Evolutionary conservation across 331 rosid genomes (phyloP), one percentile per base, ranked within the genome.

Genomic region (Prunus yedoensis): DNA sequence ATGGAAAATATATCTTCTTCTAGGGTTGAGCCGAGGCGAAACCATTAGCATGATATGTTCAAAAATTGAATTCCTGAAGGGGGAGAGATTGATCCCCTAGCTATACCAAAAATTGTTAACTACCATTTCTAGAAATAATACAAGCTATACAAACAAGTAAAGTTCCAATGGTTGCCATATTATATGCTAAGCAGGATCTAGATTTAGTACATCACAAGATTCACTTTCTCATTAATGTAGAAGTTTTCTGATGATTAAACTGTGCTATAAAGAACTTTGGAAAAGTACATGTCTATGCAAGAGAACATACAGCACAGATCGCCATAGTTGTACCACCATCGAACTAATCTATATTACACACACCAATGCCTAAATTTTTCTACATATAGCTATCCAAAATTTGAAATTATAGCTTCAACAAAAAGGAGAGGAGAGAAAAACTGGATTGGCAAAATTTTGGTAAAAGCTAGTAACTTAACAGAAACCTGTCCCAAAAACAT

Each of bases 241-340:
- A 71, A 20, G 74, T 3, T 20, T 58, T 35, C 75, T 54, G 23
- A 54, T 71, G 60, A 54, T 56, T 9, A 25, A 35, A 43, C 65
- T 54, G 27, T 1, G 27, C 57, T 28, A 45, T 38, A 52, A n/a
- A 52, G 63, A 50, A 53, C 30, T 51, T 50, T 30, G 18, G 25
- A 30, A 17, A 70, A n/a, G 28, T 53, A 35, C n/a, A 50, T 50
- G 50, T 70, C 75, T 14, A 4, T 51, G 75, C 20, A 9, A 4
- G 27, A 20, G 10, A 70, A 15, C 64, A 53, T n/a, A 70, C 64
- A 32, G 66, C 66, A 71, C 47, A 20, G 16, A n/a, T 3, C 9
- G 27, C 43, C 10, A 58, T 54, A 7, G 35, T 13, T 71, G 20
- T 53, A 71, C 21, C 75, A 71, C 52, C 52, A 71, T 17, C 4